Evolutionary conservation across 2,329 filamentous ascomycete genomes (phyloP).

Genomic region (Triangularia setosa): DNA sequence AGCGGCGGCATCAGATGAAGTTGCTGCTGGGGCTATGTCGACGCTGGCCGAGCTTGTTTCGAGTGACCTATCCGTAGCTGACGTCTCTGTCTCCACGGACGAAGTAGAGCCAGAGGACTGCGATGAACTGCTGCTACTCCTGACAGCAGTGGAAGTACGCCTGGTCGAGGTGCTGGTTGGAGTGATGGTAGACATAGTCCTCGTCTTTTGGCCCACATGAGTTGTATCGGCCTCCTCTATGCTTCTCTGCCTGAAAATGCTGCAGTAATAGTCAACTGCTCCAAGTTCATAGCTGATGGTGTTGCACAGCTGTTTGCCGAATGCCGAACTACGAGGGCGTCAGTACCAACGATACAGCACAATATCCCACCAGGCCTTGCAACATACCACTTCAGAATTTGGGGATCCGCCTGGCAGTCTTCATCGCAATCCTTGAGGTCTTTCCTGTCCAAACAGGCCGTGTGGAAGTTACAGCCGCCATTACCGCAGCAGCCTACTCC

Average conservation of each 20-base stretch:
- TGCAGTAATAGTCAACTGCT: constrained; percentile 45
- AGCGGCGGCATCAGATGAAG: constrained; percentile 7
- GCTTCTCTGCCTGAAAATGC: constrained; percentile 31
- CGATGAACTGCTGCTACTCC: neutral
- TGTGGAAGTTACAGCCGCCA: constrained; percentile 33
- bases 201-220: constrained; percentile 36
- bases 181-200: constrained; percentile 26
- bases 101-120: neutral
- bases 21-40: neutral
- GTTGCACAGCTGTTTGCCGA: constrained; percentile 41
- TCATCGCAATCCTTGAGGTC: constrained; percentile 39
- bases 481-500: constrained; percentile 41
- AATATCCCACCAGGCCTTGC: neutral
- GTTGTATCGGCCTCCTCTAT: constrained; percentile 39
- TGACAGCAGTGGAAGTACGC: neutral
- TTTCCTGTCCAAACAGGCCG: constrained; percentile 38
- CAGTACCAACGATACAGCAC: constrained; percentile 18
- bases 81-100: neutral
- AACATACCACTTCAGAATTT: constrained; percentile 45
- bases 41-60: neutral
- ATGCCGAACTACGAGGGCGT: constrained; percentile 28
- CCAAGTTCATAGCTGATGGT: constrained; percentile 34
- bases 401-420: constrained; percentile 38
- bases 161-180: neutral
- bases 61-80: neutral